Evolutionary conservation across 805 yeast genomes (phyloP), one percentile per base, ranked within the genome.

Genomic region (Kuraishia floccosa): DNA sequence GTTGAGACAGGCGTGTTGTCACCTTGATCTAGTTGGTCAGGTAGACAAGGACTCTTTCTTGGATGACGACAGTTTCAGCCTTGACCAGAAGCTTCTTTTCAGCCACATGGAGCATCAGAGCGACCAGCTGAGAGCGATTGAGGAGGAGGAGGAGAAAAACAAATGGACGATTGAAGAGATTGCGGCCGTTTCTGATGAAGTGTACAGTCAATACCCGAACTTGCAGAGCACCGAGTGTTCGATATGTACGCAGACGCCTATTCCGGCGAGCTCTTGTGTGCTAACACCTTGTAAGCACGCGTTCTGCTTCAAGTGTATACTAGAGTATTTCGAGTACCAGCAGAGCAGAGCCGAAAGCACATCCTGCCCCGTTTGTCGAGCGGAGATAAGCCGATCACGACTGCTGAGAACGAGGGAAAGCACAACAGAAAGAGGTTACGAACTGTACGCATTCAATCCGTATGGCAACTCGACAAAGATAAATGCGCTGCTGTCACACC

Each of bases 1-100:
- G 34, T 60, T 89, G 24, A 64, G 97, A 36, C 97, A 89, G 49
- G 69, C 80, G 0, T 89, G 96, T 49, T 85, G 95, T 46, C 96
- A 89, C 49, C 65, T 79, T 12, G 72, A 72, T 32, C 57, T 87
- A 34, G 67, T 86, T 1, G 65, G 67, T 3, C 56, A 68, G 7
- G 56, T 60, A 2, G 50, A 51, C 25, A 65, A 60, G 36, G 78
- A 72, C 29, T 30, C 31, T 1, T n/a, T 41, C 11, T 33, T 27
- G 24, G 65, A 69, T 46, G 78, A 72, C 37, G 77, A 68, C 20
- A 67, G 64, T 30, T 46, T 63, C 28, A 25, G 17, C 6, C 16
- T 32, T 17, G 28, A 24, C 17, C 35, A 28, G 12, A 31, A 31
- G 26, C 17, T 31, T 14, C 10, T 31, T 8, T 4, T 32, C 12